Percentiles rank a stretch among this genome's conserved stretches.
Evolutionary conservation across 306 rosid genomes (phyloP).

Genomic region (Malus sylvestris): DNA sequence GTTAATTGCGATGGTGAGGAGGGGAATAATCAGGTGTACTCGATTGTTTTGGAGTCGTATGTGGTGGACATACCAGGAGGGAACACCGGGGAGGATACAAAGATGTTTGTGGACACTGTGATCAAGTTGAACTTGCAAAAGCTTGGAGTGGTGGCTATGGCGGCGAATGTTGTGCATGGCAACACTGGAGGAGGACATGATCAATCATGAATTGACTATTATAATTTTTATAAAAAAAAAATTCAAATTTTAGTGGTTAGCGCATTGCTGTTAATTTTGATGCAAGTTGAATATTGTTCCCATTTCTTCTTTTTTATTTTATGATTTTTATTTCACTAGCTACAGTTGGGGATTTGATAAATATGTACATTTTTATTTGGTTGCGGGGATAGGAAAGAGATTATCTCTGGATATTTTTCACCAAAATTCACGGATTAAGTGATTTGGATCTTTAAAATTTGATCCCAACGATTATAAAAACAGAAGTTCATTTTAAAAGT

Average conservation of each 20-base stretch:
- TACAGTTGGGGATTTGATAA: neutral
- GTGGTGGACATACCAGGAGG: slow-evolving; percentile 82
- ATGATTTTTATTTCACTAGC: neutral
- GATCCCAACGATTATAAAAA: accelerated
- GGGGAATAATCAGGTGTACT: slow-evolving; percentile 29
- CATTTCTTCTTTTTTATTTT: neutral
- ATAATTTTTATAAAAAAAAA: neutral
- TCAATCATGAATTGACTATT: neutral
- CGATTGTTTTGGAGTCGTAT: slow-evolving; percentile 76
- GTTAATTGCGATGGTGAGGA: slow-evolving; percentile 8
- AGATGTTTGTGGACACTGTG: slow-evolving; percentile 85
- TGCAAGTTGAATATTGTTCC: neutral
- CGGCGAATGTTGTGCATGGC: slow-evolving; percentile 29
- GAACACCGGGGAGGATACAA: slow-evolving; percentile 75
- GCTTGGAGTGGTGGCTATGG: slow-evolving; percentile 53
- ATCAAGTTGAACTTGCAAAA: slow-evolving; percentile 85
- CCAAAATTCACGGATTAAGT: no score
- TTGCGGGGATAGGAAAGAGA: neutral
- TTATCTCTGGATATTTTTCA: accelerated
- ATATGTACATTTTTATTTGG: neutral
- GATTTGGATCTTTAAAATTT: accelerated
- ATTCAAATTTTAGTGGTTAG: neutral
- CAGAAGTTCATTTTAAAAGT: accelerated
- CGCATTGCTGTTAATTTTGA: neutral
- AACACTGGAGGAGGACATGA: slow-evolving; percentile 13